phyloP scores from a whole-genome alignment of 805 yeast species.

The Candida odintsovae region DNA sequence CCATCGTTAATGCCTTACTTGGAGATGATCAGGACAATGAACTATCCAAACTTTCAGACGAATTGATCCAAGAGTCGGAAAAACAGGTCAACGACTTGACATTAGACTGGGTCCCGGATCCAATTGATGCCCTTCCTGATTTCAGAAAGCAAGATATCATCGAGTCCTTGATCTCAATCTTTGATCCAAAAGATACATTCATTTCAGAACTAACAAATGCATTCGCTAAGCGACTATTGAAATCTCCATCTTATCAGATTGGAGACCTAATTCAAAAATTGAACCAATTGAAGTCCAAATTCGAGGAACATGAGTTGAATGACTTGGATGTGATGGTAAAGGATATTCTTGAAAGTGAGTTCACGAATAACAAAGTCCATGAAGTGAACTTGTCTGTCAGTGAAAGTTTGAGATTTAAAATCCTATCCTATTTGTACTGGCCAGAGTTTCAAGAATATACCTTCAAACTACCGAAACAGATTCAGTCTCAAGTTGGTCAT shows the following conservation, averaged over 20 bases:
- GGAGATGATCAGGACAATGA: conserved; percentile 25
- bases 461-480: conserved; percentile 39
- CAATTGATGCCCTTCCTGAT: conserved; percentile 86
- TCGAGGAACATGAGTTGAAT: conserved; percentile 61
- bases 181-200: conserved; percentile 62
- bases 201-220: conserved; percentile 57
- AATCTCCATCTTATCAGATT: conserved; percentile 29
- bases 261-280: conserved; percentile 37
- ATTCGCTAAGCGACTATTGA: conserved; percentile 52
- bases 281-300: conserved; percentile 52
- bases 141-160: conserved; percentile 67
- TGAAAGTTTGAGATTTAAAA: conserved; percentile 42
- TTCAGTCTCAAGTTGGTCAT: conserved; percentile 35
- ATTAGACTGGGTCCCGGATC: conserved; percentile 75
- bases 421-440: conserved; percentile 82
- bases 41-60: conserved; percentile 49
- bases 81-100: conserved; percentile 13
- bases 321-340: conserved; percentile 79
- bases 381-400: conserved; percentile 13
- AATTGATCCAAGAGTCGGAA: conserved; percentile 31
- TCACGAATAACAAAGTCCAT: conserved; percentile 36
- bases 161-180: conserved; percentile 64
- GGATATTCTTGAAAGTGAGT: conserved; percentile 57
- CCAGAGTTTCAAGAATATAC: conserved; percentile 32
- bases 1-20: conserved; percentile 67